Conservation (phyloP, 2,329 filamentous ascomycete genomes). For the Pestalotiopsis sp. region DNA sequence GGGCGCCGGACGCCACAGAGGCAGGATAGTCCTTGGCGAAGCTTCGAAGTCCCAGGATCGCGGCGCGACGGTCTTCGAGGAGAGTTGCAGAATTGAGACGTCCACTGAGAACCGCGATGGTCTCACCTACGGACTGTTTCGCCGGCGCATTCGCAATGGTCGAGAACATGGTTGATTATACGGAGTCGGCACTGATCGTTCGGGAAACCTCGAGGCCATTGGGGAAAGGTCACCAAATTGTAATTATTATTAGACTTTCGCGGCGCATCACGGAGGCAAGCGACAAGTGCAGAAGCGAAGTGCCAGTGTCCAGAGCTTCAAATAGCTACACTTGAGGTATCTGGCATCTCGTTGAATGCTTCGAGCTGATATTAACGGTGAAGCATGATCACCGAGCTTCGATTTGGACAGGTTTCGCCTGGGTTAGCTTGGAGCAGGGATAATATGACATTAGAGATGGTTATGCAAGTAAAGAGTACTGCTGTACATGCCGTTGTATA, state of each 20-base stretch:
- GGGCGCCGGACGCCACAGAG: slow-evolving; percentile 90
- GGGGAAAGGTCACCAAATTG: slow-evolving; percentile 26
- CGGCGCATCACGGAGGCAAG: slow-evolving; percentile 22
- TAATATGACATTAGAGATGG: background rate
- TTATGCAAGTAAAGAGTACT: background rate
- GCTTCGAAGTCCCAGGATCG: slow-evolving; percentile 89
- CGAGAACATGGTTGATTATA: slow-evolving; percentile 60
- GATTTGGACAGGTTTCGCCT: background rate
- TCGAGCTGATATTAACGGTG: background rate
- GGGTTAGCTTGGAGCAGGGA: background rate
- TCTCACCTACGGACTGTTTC: slow-evolving; percentile 94
- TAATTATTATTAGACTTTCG: background rate
- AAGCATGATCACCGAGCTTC: background rate
- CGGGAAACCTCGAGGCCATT: slow-evolving; percentile 31
- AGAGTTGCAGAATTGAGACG: slow-evolving; percentile 88
- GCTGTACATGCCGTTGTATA: background rate
- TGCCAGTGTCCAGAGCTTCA: background rate
- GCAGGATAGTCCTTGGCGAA: slow-evolving; percentile 97
- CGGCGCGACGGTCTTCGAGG: slow-evolving; percentile 90
- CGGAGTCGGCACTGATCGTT: slow-evolving; percentile 22
- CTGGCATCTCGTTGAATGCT: background rate
- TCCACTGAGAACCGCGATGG: slow-evolving; percentile 86
- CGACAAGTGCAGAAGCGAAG: background rate
- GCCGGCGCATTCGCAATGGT: slow-evolving; percentile 72
- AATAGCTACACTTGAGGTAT: background rate